A percentile compares a stretch with the other conserved stretches of the same genome.
These are phyloP conservation scores for Nematocida homosporus DNA, from an alignment of 371 early-diverging fungal genomes.

Conservation along the genomic window DNA sequence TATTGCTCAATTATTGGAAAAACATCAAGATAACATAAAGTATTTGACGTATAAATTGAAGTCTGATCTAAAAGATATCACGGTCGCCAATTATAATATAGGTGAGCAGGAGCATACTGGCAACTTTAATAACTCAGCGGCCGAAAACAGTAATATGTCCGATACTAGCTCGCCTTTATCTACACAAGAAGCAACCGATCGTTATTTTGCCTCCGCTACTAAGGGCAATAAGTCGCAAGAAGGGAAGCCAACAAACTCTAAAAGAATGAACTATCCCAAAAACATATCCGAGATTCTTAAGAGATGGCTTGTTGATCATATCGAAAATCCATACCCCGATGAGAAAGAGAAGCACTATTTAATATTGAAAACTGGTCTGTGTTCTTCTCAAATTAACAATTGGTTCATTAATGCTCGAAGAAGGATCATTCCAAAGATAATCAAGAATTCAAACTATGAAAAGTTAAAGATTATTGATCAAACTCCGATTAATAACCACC, in stretches of 20 bases:
- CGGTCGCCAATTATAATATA: too few relatives aligned
- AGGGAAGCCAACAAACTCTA: too few relatives aligned
- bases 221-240: not conserved
- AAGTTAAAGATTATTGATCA: too few relatives aligned
- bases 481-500: too few relatives aligned
- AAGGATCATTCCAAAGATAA: constrained; percentile 67
- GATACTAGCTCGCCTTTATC: too few relatives aligned
- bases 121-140: too few relatives aligned
- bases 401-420: constrained; percentile 82
- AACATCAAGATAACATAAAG: not conserved
- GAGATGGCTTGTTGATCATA: constrained; percentile 73
- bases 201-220: too few relatives aligned
- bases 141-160: too few relatives aligned
- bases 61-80: not conserved
- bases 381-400: constrained; percentile 75
- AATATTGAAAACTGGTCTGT: constrained; percentile 71
- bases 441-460: not conserved
- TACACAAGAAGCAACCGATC: too few relatives aligned
- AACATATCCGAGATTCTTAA: constrained; percentile 66
- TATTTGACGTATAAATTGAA: not conserved
- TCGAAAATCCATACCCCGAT: constrained; percentile 75
- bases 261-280: constrained; percentile 51
- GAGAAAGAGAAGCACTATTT: constrained; percentile 73
- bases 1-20: not conserved
- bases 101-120: too few relatives aligned